Percentiles rank a stretch among this genome's conserved stretches.
phyloP scores from a whole-genome alignment of 805 yeast genomes.

The Ogataea kodamae region DNA sequence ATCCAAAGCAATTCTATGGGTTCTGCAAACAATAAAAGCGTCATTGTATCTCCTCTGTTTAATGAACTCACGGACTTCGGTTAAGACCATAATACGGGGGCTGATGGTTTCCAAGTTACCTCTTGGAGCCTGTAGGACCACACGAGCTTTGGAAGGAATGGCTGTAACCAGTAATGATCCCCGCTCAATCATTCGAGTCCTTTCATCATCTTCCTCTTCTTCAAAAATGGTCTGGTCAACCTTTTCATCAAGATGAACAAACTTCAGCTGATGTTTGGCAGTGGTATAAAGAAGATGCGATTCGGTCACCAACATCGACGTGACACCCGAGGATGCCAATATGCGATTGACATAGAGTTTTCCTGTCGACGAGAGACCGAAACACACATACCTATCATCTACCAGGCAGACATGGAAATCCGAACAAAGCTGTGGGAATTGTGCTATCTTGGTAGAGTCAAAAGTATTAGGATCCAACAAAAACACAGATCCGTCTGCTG shows the following conservation, averaged over 20 bases:
- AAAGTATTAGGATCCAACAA: slow-evolving; percentile 36
- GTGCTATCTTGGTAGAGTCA: slow-evolving; percentile 35
- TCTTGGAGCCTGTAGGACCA: slow-evolving; percentile 89
- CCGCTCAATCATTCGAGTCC: slow-evolving; percentile 84
- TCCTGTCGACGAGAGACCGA: slow-evolving; percentile 77
- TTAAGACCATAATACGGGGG: slow-evolving; percentile 88
- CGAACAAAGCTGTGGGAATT: slow-evolving; percentile 69
- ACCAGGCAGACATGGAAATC: slow-evolving; percentile 47
- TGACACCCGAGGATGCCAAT: slow-evolving; percentile 67
- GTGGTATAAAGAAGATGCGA: slow-evolving; percentile 78
- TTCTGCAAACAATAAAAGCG: slow-evolving; percentile 84
- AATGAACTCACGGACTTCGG: slow-evolving; percentile 74
- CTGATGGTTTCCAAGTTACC: slow-evolving; percentile 93
- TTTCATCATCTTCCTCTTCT: slow-evolving; percentile 54
- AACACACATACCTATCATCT: slow-evolving; percentile 37
- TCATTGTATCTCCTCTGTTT: slow-evolving; percentile 50
- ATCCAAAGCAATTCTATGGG: slow-evolving; percentile 89
- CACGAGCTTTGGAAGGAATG: slow-evolving; percentile 78
- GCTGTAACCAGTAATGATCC: slow-evolving; percentile 82
- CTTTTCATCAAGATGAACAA: slow-evolving; percentile 56
- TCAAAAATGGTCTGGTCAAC: slow-evolving; percentile 19
- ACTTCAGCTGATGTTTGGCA: slow-evolving; percentile 78
- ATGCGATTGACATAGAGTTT: slow-evolving; percentile 62
- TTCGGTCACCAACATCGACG: slow-evolving; percentile 74
- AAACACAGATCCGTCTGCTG: slow-evolving; percentile 58